Base-by-base conservation (phyloP, 148 eudicot genomes). In the Fallopia convolvulus region DNA sequence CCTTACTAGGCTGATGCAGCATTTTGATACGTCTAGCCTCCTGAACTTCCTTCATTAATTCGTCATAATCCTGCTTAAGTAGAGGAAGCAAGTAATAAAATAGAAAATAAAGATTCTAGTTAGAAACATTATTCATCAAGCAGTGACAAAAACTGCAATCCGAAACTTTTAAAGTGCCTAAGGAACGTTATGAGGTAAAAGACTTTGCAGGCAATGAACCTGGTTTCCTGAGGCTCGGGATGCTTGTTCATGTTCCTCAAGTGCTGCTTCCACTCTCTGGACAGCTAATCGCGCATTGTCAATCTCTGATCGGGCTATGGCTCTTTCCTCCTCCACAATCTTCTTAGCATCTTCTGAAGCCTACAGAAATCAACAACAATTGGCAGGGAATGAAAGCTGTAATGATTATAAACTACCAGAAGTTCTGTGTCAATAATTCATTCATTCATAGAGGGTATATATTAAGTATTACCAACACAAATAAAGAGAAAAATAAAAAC, bases 1-100 rank as follows among this genome's bases (percentile, higher is more conserved):
- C 99, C 94, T 88, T 91, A 89, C 99, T 96, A 70, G 99, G 99
- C 76, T 90, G 99, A 88, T 96, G 99, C 77, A 96, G 84, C 98
- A 96, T 96, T 88, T 89, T 93, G 85, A 96, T 96, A 48, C 99
- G 93, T 77, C 99, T 89, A 76, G 99, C 99, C 82, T 91, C 99
- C 75, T 96, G 99, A 82, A 96, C 99, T 83, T 96, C 99, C 84
- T 88, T 90, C 97, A 96, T 87, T 79, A 95, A 81, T 84, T 87
- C 94, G 72, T 93, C 99, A 76, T 88, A 76, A 82, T 96, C 98
- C 97, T 92, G 85, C 75, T 75, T 56, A 85, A 75, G 80, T 72
- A 78, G 18, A 10, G 46, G 46, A 58, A 58, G 12, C 30, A 7
- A 23, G 70, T 3, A 63, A 3, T n/a, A 32, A 26, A 4, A 20